Base-by-base conservation (phyloP, 495 filamentous ascomycete species). In the Lineolata rhizophorae region DNA sequence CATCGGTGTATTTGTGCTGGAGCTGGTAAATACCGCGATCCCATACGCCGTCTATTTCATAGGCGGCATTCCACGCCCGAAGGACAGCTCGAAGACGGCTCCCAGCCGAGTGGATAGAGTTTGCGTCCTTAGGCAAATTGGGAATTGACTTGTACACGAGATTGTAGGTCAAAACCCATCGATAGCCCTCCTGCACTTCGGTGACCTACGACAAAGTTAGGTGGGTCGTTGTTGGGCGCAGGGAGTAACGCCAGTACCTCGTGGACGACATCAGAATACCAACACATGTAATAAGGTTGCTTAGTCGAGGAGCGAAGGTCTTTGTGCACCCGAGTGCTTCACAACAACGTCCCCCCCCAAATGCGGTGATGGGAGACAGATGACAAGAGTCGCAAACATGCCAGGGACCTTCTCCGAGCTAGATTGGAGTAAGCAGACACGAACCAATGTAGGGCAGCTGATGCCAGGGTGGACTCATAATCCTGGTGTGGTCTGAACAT, bases 311-410 rank as follows among this genome's bases (percentile, higher is more conserved):
- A 26, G 12, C 12, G 55, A 2, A 36, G 36, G 16, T 50, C 45
- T 13, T 39, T 45, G 17, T 55, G 15, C n/a, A 40, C 48, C 18
- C 41, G n/a, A 37, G 43, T 64, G 61, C 12, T 40, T 48, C 15
- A 62, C 38, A 6, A 55, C 35, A 6, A 72, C 51, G 16, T 57
- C 55, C 0, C 67, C 65, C 15, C 65, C 66, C 18, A 51, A 38
- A 39, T 70, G 61, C 14, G 49, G 36, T 0, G 62, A 68, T 0
- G 67, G 65, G 1, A 71, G 51, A 32, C 46, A 55, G 20, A 71
- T 49, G 20, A 64, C 58, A 12, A 70, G 46, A 0, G 65, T 70
- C 13, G 52, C 65, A 40, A 71, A 68, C 57, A 70, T 65, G 2
- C 61, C 57, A 10, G 57, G 53, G 1, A 49, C 49, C 35, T 70